Conservation (phyloP, 257 asterid genomes). For the Capsicum baccatum region DNA sequence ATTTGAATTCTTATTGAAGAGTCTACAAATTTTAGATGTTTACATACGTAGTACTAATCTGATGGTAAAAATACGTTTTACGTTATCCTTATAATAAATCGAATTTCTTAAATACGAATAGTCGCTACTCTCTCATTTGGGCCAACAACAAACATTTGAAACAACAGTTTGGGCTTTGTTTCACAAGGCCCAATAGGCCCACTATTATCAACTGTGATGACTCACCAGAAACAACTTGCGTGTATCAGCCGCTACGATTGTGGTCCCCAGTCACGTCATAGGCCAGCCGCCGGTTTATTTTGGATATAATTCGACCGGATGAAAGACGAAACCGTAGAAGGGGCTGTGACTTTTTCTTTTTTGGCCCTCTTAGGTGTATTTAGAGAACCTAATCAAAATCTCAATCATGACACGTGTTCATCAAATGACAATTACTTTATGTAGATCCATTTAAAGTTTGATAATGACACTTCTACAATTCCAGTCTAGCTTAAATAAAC, state of each 20-base stretch:
- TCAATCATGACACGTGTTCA: not conserved
- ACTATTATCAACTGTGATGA: not conserved
- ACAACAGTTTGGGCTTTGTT: not conserved
- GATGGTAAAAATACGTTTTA: no score
- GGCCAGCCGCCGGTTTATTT: slow-evolving; percentile 2
- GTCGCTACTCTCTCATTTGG: no score
- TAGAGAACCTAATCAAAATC: not conserved
- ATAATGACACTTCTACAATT: not conserved
- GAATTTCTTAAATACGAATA: no score
- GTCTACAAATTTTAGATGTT: no score
- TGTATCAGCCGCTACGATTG: not conserved
- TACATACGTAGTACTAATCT: no score
- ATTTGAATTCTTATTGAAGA: no score
- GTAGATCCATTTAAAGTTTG: not conserved
- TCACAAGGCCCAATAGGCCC: not conserved
- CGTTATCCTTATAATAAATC: no score
- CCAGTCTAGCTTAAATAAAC: not conserved
- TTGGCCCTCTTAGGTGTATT: not conserved
- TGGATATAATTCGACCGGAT: not conserved
- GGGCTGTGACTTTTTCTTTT: not conserved
- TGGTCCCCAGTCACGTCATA: not conserved
- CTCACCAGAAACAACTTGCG: not conserved
- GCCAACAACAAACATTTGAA: not conserved
- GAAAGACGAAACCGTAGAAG: not conserved
- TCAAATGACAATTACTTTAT: not conserved